These are phyloP conservation scores for Cercophora newfieldiana DNA, from an alignment of 495 filamentous ascomycete species.

Conservation along the genomic window DNA sequence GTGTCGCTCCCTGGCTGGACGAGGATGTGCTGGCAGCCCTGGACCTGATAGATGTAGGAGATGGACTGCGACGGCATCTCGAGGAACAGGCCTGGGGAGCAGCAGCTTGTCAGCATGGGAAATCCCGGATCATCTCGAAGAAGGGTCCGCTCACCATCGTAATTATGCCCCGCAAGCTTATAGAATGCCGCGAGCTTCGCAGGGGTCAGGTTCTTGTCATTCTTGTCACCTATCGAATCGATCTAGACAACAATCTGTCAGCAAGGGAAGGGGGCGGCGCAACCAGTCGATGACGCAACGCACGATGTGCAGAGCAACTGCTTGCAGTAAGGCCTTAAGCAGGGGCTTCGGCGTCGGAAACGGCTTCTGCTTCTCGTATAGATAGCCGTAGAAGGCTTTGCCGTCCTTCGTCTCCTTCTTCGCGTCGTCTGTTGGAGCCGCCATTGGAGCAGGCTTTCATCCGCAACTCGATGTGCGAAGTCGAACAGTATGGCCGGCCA, in stretches of 20 bases:
- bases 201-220: constrained; percentile 68
- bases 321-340: constrained; percentile 74
- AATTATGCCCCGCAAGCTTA: constrained; percentile 82
- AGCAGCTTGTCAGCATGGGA: constrained; percentile 5
- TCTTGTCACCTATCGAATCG: constrained; percentile 64
- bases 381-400: constrained; percentile 71
- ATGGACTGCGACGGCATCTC: constrained; percentile 71
- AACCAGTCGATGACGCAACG: constrained; percentile 33
- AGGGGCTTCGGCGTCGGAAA: constrained; percentile 75
- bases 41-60: constrained; percentile 86
- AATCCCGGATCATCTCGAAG: not conserved
- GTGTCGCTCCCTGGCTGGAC: constrained; percentile 68
- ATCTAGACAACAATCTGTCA: constrained; percentile 44
- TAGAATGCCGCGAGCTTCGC: constrained; percentile 87
- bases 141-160: constrained; percentile 58
- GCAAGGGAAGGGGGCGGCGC: not conserved
- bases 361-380: constrained; percentile 62
- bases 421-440: constrained; percentile 12
- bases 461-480: constrained; percentile 11
- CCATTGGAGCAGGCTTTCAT: constrained; percentile 6
- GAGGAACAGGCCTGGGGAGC: constrained; percentile 64
- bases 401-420: constrained; percentile 23
- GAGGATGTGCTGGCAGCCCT: constrained; percentile 83
- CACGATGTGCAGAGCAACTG: constrained; percentile 82
- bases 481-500: constrained; percentile 10